Conservation (phyloP, 768 basidiomycete species). For the Cantharellus anzutake region DNA sequence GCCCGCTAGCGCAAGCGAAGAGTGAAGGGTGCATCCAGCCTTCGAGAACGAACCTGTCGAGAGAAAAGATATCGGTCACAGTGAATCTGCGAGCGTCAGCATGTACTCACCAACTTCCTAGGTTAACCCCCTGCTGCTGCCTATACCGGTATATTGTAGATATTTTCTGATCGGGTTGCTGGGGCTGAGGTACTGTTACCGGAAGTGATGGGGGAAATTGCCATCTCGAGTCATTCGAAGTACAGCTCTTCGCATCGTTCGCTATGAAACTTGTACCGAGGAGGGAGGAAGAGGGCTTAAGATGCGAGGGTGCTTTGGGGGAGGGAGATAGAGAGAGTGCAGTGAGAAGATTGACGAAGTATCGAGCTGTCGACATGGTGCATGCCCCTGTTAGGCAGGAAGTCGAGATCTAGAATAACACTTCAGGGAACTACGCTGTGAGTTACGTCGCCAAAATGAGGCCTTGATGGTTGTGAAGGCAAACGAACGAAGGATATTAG, state of each 20-base stretch:
- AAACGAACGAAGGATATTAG: not conserved
- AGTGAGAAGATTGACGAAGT: not conserved
- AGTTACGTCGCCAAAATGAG: not conserved
- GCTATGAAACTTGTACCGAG: not conserved
- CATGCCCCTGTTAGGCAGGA: not conserved
- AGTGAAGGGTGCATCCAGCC: constrained; percentile 55
- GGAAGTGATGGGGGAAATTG: not conserved
- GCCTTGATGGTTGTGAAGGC: not conserved
- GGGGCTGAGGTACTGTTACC: constrained; percentile 21
- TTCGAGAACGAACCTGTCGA: constrained; percentile 47
- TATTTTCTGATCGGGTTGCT: constrained; percentile 29
- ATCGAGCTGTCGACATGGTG: not conserved
- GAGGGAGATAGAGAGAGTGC: not conserved
- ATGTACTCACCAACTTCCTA: constrained; percentile 35
- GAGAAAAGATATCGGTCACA: constrained; percentile 2
- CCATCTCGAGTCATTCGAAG: too few species aligned
- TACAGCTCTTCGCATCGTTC: too few species aligned
- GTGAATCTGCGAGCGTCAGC: not conserved
- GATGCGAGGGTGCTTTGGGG: not conserved
- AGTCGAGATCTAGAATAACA: too few species aligned
- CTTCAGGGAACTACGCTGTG: not conserved
- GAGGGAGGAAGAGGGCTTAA: not conserved
- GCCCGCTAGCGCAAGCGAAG: constrained; percentile 36
- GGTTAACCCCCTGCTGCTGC: constrained; percentile 43
- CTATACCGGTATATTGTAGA: constrained; percentile 40